Conservation (phyloP, 176 grass and related monocot genomes). For the Triticum aestivum region IWGSC_CS_RefSeq_v2.1 NC_057796.1:308147373-308147872, state of each 20-base stretch:
- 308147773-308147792: conserved; percentile 75
- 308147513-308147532: conserved; percentile 1
- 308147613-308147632: conserved; percentile 65
- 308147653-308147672: conserved; percentile 71
- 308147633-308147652: conserved; percentile 83
- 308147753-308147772: conserved; percentile 99
- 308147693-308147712: conserved; percentile 93
- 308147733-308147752: conserved; percentile 84
- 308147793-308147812: not conserved
- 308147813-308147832: not conserved
- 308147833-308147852: not conserved
- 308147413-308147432: not conserved
- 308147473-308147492: conserved; percentile 59
- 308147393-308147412: not conserved
- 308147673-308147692: conserved; percentile 95
- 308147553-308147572: conserved; percentile 38
- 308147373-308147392: conserved; percentile 49
- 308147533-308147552: conserved; percentile 41
- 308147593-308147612: conserved; percentile 17
- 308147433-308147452: conserved; percentile 23
- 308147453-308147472: not conserved
- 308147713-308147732: conserved; percentile 99
- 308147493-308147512: conserved; percentile 57
- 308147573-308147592: not conserved
- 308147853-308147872: not conserved